phyloP scores from a whole-genome alignment of 2,329 filamentous ascomycete genomes.

The Aspergillus pseudoterreus region DNA sequence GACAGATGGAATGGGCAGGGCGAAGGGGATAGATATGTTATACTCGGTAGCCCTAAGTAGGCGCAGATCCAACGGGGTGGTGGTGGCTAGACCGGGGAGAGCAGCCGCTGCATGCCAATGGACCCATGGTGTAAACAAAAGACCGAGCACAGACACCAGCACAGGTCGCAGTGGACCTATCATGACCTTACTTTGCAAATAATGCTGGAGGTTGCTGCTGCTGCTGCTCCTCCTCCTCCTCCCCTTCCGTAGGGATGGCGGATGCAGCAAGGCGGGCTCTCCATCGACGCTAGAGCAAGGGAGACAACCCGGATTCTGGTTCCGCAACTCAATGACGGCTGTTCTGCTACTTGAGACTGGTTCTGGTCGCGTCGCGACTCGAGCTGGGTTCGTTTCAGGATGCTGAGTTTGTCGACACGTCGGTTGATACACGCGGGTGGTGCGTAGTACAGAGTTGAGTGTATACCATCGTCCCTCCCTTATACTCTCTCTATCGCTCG shows the following conservation, averaged over 20 bases:
- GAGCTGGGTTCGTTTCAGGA: not conserved
- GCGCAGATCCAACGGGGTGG: constrained; percentile 2
- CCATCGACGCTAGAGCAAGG: constrained; percentile 31
- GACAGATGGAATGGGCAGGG: constrained; percentile 18
- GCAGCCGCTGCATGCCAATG: constrained; percentile 35
- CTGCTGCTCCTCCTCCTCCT: constrained; percentile 17
- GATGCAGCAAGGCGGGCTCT: constrained; percentile 23
- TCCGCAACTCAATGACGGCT: constrained; percentile 11
- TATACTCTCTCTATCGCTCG: no score
- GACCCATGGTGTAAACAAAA: constrained; percentile 35
- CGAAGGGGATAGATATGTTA: constrained; percentile 27
- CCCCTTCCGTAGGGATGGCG: constrained; percentile 33
- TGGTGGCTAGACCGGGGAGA: constrained; percentile 29
- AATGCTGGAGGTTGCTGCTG: not conserved
- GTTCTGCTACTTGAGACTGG: not conserved
- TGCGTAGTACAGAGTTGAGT: not conserved
- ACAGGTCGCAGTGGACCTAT: constrained; percentile 23
- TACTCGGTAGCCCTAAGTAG: constrained; percentile 24
- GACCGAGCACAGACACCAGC: constrained; percentile 27
- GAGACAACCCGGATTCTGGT: constrained; percentile 13
- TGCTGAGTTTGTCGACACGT: not conserved
- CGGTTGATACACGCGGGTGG: not conserved
- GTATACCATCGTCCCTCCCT: no score
- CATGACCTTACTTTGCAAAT: constrained; percentile 29
- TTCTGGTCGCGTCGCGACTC: not conserved